Base-by-base conservation (phyloP, 306 rosid genomes). In the Ochetophila trinervis region DNA sequence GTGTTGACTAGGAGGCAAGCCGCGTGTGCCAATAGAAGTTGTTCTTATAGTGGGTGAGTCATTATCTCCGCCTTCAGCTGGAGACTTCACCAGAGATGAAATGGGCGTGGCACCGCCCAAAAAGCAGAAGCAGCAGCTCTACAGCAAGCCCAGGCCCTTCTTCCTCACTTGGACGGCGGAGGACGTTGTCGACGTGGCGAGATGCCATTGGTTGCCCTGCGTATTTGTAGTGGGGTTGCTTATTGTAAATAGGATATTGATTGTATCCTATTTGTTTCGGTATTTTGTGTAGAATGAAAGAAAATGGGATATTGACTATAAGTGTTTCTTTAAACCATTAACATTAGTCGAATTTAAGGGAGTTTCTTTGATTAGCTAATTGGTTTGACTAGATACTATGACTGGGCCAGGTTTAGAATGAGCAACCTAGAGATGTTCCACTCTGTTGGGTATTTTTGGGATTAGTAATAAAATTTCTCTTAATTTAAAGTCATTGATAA, bases 1-100 rank as follows among this genome's bases (percentile, higher is more conserved):
- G 98, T 92, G 14, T 96, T 96, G 4, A 92, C 98, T 0, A 95
- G 84, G 6, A 92, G 91, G 40, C 98, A 92, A 0, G 91, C 73
- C 49, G 89, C 93, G 57, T 92, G 98, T 0, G 98, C 96, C 0
- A 91, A 64, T 0, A 92, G 83, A 17, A 92, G 88, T 75, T 89
- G 98, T 54, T 89, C 98, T 16, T 78, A 92, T 0, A 92, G 73
- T 0, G 98, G 98, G 66, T 89, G 98, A 1, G 84, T 81, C 4
- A 83, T 94, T 52, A 92, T 92, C 87, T 92, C 98, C 13, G 92
- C 89, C 81, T 89, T 92, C n/a, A 85, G 76, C 3, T 82, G 91
- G n/a, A n/a, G n/a, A n/a, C n/a, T n/a, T n/a, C n/a, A n/a, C n/a
- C n/a, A n/a, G n/a, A n/a, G n/a, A n/a, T n/a, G n/a, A n/a, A n/a